These are phyloP conservation scores for Persicaria maculosa DNA, from an alignment of 148 eudicot species.

Conservation along the genomic window DNA sequence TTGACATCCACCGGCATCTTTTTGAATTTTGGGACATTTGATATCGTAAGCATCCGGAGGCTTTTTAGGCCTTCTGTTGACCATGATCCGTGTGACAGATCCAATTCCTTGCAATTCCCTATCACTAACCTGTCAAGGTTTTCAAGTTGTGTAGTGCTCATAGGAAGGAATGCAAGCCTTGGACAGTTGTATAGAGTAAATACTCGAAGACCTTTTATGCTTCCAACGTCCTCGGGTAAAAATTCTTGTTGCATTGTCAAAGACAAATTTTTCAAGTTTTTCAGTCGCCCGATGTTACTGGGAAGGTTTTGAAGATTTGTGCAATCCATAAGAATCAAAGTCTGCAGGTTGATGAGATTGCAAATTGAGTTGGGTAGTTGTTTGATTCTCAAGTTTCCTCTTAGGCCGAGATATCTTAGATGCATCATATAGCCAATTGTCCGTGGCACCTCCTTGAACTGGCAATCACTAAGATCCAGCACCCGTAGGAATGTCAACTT, in stretches of 20 bases:
- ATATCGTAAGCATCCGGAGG: neutral
- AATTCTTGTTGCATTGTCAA: neutral
- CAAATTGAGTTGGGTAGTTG: conserved; percentile 5
- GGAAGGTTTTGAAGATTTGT: neutral
- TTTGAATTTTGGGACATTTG: neutral
- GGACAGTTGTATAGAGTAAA: too few species aligned
- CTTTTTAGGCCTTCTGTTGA: neutral
- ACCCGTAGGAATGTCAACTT: neutral
- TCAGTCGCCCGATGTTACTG: neutral
- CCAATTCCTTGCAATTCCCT: neutral
- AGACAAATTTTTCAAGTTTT: neutral
- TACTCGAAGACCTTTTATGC: neutral
- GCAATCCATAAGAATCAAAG: neutral
- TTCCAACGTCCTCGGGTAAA: neutral
- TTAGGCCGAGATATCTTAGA: neutral
- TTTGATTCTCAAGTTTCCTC: neutral
- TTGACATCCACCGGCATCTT: neutral
- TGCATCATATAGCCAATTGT: conserved; percentile 8
- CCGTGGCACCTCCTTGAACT: neutral
- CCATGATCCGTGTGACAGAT: neutral
- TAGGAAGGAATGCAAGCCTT: too few species aligned
- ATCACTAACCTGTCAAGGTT: neutral
- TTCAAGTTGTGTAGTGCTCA: neutral
- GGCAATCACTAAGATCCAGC: neutral
- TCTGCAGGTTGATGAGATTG: conserved; percentile 9